Evolutionary conservation across 208 protist genomes (phyloP), one percentile per base, ranked within the genome.

Genomic region (Phytomonas sp.): DNA sequence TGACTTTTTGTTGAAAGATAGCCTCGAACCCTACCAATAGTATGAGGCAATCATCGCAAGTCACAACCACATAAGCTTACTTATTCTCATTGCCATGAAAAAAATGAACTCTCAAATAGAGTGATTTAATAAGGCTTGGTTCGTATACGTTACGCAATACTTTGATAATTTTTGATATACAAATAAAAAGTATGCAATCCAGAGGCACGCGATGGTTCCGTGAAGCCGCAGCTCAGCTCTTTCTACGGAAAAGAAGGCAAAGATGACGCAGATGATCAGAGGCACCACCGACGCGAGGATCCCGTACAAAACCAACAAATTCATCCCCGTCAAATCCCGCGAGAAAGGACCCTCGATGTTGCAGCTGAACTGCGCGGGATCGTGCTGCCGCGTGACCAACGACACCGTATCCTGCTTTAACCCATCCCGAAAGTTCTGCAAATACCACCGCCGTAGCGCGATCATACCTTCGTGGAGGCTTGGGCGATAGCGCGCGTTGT

Each of bases 351-450:
- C 85, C 51, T 89, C 85, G 64, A 88, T 83, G 67, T 87, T 75
- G 11, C 74, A 76, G 29, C 81, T 72, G 70, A 83, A 83, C 53
- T 83, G 67, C 62, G 64, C 71, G 1, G 85, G 81, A 53, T 88
- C 69, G 74, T 93, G 85, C 63, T 93, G 87, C 23, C 78, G 75
- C 5, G 90, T 95, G 17, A 93, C 11, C 2, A 95, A 75, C 31
- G 85, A 85, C 30, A 93, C 70, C 13, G 74, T 79, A 65, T 95
- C 90, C 71, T 95, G 90, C 72, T 93, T 93, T 2, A 63, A 63
- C 15, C 90, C 90, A 61, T 95, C 90, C 31, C 74, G 80, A 74
- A 95, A 93, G 68, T 92, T 92, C 68, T 95, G 86, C 56, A 85
- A 80, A 33, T 75, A 83, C 81, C 83, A 95, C 11, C 90, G 87